Conservation (phyloP, 371 early-diverging fungal species). For the Syncephalastrum racemosum region DNA sequence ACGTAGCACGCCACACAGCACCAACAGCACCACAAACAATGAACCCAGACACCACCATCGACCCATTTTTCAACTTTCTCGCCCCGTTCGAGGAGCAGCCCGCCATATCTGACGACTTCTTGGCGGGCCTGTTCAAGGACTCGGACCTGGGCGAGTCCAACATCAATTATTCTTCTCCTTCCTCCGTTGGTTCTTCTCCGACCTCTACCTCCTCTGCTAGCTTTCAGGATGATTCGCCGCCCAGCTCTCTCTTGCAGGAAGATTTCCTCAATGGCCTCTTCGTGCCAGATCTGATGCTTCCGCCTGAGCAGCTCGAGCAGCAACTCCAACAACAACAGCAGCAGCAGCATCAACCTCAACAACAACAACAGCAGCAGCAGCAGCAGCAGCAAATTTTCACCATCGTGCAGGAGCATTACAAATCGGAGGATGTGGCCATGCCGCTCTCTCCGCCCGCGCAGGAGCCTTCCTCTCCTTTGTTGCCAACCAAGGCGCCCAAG, state of each 20-base stretch:
- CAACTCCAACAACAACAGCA: slow-evolving; percentile 1
- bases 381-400: slow-evolving; percentile 6
- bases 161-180: slow-evolving; percentile 4
- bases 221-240: slow-evolving; percentile 14
- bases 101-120: slow-evolving; percentile 10
- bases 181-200: slow-evolving; percentile 12
- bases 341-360: slow-evolving; percentile 2
- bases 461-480: background rate
- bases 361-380: slow-evolving; percentile 3
- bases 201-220: slow-evolving; percentile 13
- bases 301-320: background rate
- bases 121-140: slow-evolving; percentile 17
- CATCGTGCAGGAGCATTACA: background rate
- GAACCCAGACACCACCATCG: slow-evolving; percentile 9
- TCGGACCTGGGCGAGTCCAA: slow-evolving; percentile 5
- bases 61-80: slow-evolving; percentile 14
- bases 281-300: slow-evolving; percentile 1
- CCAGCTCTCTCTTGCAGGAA: slow-evolving; percentile 17
- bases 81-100: slow-evolving; percentile 6
- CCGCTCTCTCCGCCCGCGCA: background rate
- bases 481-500: background rate
- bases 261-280: slow-evolving; percentile 12
- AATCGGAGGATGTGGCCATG: too few species aligned
- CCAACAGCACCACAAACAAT: slow-evolving; percentile 7
- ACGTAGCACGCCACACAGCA: background rate